phyloP scores from a whole-genome alignment of 2,329 filamentous ascomycete species.

The Neurospora sp. region DNA sequence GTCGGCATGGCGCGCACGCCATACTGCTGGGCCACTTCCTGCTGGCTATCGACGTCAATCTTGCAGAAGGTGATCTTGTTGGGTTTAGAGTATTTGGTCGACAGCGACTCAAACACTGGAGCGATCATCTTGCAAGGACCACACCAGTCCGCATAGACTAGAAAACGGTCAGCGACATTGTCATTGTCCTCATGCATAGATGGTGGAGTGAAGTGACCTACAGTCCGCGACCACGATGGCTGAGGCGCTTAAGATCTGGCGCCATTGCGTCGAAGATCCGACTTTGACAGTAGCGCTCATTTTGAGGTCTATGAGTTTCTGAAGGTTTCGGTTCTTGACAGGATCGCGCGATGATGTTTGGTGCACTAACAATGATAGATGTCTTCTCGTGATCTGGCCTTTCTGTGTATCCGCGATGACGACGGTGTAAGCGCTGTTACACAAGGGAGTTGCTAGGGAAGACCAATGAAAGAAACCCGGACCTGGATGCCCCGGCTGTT shows the following conservation, averaged over 20 bases:
- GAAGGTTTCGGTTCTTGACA: not conserved
- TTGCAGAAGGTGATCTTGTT: constrained; percentile 83
- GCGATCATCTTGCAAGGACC: constrained; percentile 88
- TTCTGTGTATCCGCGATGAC: not conserved
- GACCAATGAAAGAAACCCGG: not conserved
- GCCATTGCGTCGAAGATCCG: constrained; percentile 60
- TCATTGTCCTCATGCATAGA: not conserved
- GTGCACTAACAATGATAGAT: not conserved
- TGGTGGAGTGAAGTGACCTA: constrained; percentile 36
- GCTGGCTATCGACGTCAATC: constrained; percentile 79
- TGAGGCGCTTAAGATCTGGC: constrained; percentile 59
- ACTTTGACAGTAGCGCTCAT: constrained; percentile 47
- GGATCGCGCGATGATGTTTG: not conserved
- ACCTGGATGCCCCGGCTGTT: not conserved
- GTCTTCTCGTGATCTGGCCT: not conserved
- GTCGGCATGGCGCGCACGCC: constrained; percentile 84
- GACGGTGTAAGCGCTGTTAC: not conserved
- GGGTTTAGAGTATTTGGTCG: constrained; percentile 68
- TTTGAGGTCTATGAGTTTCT: not conserved
- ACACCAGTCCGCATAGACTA: constrained; percentile 94
- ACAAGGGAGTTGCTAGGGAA: not conserved
- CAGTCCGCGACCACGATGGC: constrained; percentile 84
- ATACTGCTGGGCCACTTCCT: constrained; percentile 67
- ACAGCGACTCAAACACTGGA: constrained; percentile 77
- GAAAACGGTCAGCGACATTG: not conserved